Conservation (phyloP, 129 eudicot genomes). For the Centrapalus pauciflorus region DNA sequence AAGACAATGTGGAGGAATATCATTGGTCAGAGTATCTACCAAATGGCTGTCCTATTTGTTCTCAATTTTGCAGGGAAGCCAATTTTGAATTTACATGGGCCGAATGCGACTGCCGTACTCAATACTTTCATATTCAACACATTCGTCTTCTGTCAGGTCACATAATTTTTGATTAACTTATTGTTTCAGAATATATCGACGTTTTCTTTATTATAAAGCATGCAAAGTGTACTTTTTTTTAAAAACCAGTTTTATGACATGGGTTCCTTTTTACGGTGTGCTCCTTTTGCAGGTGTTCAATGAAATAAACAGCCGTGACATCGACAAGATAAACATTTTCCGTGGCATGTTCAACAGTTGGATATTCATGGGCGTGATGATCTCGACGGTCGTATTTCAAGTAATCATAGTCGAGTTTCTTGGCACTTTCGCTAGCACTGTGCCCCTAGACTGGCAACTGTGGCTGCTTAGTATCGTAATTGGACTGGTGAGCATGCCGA, state of each 20-base stretch:
- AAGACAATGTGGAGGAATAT: constrained; percentile 84
- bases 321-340: constrained; percentile 69
- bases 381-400: constrained; percentile 61
- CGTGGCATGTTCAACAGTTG: constrained; percentile 68
- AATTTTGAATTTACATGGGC: constrained; percentile 44
- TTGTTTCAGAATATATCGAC: not conserved
- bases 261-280: not conserved
- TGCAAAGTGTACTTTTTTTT: not conserved
- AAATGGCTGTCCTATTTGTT: constrained; percentile 51
- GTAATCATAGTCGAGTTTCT: constrained; percentile 72
- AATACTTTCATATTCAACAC: constrained; percentile 80
- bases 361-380: constrained; percentile 62
- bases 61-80: constrained; percentile 59
- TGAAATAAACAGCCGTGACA: constrained; percentile 86
- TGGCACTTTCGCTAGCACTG: constrained; percentile 87
- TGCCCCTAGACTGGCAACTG: constrained; percentile 67
- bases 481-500: constrained; percentile 61
- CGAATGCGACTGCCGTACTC: constrained; percentile 41
- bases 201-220: not conserved
- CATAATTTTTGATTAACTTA: not conserved
- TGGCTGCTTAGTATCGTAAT: constrained; percentile 65
- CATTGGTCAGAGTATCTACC: constrained; percentile 72
- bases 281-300: constrained; percentile 64
- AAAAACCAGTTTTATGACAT: no score
- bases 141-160: constrained; percentile 86